phyloP scores from a whole-genome alignment of 768 basidiomycete species.

The Megacollybia marginata region DNA sequence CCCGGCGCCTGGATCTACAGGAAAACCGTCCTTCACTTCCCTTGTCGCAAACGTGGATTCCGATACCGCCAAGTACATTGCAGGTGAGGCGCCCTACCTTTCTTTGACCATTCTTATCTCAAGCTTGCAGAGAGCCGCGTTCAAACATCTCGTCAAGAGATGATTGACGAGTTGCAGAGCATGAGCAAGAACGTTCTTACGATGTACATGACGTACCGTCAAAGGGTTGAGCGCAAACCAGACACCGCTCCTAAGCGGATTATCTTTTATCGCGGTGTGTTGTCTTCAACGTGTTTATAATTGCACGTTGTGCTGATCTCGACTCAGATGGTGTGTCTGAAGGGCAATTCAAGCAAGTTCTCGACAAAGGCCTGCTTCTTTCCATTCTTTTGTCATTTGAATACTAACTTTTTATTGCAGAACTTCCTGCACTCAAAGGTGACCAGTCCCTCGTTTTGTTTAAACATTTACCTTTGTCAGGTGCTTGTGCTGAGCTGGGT shows the following conservation, averaged over 20 bases:
- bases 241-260: conserved; percentile 54
- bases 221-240: conserved; percentile 40
- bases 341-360: conserved; percentile 43
- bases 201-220: conserved; percentile 55
- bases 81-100: conserved; percentile 13
- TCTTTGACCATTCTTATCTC: neutral
- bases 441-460: neutral
- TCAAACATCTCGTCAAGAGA: conserved; percentile 64
- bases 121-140: conserved; percentile 45
- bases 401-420: conserved; percentile 22
- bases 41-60: conserved; percentile 78
- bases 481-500: conserved; percentile 49
- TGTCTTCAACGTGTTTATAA: conserved; percentile 4
- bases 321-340: conserved; percentile 47
- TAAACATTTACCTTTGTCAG: conserved; percentile 32
- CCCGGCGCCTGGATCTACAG: conserved; percentile 73
- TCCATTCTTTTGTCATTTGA: neutral
- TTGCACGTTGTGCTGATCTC: conserved; percentile 2
- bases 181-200: conserved; percentile 58
- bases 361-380: conserved; percentile 41
- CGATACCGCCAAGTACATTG: conserved; percentile 62
- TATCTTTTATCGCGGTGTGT: conserved; percentile 66
- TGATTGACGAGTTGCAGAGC: conserved; percentile 60
- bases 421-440: conserved; percentile 54
- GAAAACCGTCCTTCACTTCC: conserved; percentile 74